phyloP scores from a whole-genome alignment of 2,329 filamentous ascomycete species.

The Xylaria sp. region DNA sequence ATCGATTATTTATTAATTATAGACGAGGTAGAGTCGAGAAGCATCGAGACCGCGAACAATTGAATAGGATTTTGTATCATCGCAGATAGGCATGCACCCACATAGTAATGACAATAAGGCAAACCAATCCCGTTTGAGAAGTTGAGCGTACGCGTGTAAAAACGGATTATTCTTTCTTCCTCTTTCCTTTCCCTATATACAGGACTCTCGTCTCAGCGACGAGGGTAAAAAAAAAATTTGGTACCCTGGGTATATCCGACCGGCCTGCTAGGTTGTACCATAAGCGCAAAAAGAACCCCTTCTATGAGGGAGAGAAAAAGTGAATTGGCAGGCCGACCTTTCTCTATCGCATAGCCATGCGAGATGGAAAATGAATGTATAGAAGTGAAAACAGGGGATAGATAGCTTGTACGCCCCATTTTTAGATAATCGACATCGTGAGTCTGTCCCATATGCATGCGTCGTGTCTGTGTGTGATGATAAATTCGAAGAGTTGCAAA shows the following conservation, averaged over 20 bases:
- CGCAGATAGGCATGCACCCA: neutral
- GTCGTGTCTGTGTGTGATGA: neutral
- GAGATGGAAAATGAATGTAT: constrained; percentile 29
- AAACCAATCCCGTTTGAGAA: neutral
- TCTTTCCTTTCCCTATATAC: constrained; percentile 30
- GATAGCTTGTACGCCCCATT: constrained; percentile 11
- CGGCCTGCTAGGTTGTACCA: constrained; percentile 18
- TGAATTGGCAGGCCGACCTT: constrained; percentile 19
- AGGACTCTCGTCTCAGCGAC: neutral
- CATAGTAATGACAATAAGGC: neutral
- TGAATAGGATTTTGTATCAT: neutral
- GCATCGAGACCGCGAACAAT: neutral
- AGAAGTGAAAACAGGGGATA: constrained; percentile 26
- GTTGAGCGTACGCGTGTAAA: neutral
- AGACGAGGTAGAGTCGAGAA: neutral
- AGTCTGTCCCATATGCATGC: neutral
- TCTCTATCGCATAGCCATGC: constrained; percentile 34
- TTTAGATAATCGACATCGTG: constrained; percentile 12
- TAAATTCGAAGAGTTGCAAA: constrained; percentile 3
- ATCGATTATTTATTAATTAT: neutral
- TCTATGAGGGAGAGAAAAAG: neutral
- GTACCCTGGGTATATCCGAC: constrained; percentile 35
- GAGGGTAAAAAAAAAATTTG: constrained; percentile 13
- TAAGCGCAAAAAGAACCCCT: constrained; percentile 10
- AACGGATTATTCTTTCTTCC: neutral